A percentile compares a stretch with the other conserved stretches of the same genome.
Conservation (phyloP, 2,329 filamentous ascomycete species). For the Fusarium equiseti region DNA sequence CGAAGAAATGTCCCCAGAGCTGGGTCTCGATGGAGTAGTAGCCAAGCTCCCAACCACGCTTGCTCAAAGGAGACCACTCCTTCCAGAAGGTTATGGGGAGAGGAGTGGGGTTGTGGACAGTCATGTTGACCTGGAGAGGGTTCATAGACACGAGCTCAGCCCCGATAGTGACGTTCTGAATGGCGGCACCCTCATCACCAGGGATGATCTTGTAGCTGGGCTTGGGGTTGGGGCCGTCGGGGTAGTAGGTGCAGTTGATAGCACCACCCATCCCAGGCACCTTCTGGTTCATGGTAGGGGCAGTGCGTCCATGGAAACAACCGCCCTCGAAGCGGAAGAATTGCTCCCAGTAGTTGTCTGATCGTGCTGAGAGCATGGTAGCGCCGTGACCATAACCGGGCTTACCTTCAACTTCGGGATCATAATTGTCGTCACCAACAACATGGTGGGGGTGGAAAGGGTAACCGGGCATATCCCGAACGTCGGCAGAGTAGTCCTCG, state of each 20-base stretch:
- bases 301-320: neutral
- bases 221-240: neutral
- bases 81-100: conserved; percentile 2
- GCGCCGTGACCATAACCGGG: neutral
- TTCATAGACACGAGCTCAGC: neutral
- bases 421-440: neutral
- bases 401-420: neutral
- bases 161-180: neutral
- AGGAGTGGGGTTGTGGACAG: neutral
- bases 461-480: neutral
- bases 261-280: neutral
- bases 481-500: neutral
- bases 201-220: neutral
- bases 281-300: neutral
- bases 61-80: neutral
- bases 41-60: neutral
- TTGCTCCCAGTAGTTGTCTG: neutral
- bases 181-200: neutral
- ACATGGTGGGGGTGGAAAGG: neutral
- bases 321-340: neutral
- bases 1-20: neutral
- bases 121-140: neutral
- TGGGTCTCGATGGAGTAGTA: neutral
- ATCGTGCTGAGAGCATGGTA: neutral
- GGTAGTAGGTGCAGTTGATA: neutral